Evolutionary conservation across 352 stramenopile genomes (phyloP).

Genomic region (Pythium monospermum): DNA sequence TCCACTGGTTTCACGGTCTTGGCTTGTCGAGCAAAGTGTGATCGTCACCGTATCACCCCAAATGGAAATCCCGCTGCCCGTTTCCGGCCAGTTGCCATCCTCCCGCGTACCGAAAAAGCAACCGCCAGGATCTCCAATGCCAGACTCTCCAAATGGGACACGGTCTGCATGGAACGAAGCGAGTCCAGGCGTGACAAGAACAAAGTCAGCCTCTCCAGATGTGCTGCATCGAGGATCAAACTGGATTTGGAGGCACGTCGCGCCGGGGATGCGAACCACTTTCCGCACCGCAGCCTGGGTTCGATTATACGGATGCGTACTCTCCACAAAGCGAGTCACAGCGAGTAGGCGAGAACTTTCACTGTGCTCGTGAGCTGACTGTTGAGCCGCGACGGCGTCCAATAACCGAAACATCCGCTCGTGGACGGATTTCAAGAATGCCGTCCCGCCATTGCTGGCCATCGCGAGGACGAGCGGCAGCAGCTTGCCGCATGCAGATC

Average conservation of each 20-base stretch:
- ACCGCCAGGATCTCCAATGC: conserved; percentile 55
- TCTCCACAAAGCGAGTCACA: conserved; percentile 42
- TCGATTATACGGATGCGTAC: conserved; percentile 58
- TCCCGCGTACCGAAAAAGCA: conserved; percentile 59
- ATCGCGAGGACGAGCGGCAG: conserved; percentile 19
- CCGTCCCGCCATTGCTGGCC: conserved; percentile 12
- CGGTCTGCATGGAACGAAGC: conserved; percentile 58
- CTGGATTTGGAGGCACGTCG: conserved; percentile 51
- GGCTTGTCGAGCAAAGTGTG: conserved; percentile 61
- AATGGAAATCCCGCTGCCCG: conserved; percentile 39
- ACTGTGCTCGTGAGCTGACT: too few relatives aligned
- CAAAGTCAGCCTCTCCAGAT: conserved; percentile 53
- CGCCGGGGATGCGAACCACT: conserved; percentile 48
- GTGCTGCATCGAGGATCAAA: conserved; percentile 66
- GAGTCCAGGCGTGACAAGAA: conserved; percentile 54
- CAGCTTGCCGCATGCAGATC: conserved; percentile 15
- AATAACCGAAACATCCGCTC: not conserved
- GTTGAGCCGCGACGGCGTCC: too few relatives aligned
- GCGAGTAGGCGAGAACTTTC: conserved; percentile 1
- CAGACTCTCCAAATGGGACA: conserved; percentile 46
- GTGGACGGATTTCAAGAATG: conserved; percentile 1
- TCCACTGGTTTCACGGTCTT: conserved; percentile 30
- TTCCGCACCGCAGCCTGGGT: conserved; percentile 53
- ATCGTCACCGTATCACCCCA: conserved; percentile 60
- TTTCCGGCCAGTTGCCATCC: conserved; percentile 46